Percentiles rank a stretch among this genome's conserved stretches.
Evolutionary conservation across 306 rosid genomes (phyloP).

Genomic region (Fragaria ananassa): DNA sequence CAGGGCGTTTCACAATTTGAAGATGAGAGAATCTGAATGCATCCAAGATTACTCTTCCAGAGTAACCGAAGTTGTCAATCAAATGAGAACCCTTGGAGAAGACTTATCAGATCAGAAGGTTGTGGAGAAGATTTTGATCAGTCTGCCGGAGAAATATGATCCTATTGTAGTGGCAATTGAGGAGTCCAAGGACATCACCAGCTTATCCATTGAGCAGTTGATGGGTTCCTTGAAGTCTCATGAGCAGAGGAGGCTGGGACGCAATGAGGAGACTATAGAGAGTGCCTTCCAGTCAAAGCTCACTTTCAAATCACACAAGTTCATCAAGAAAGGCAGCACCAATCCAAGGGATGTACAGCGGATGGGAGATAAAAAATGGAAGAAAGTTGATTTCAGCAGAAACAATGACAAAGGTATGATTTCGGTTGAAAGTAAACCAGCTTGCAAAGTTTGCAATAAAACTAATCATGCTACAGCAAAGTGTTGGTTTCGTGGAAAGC

Average conservation of each 20-base stretch:
- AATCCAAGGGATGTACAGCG: background rate
- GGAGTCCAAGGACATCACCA: background rate
- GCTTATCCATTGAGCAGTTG: background rate
- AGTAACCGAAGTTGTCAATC: background rate
- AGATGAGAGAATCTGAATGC: conserved; percentile 1
- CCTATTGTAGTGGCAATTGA: background rate
- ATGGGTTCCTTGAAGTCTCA: conserved; percentile 8
- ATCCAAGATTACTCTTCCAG: background rate
- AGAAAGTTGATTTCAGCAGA: too few species aligned
- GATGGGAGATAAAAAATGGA: too few species aligned
- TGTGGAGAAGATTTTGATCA: too few species aligned
- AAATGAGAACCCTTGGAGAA: conserved; percentile 11
- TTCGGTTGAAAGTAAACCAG: background rate
- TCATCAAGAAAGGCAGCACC: too few species aligned
- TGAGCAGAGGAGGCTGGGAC: background rate
- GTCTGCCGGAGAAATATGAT: background rate
- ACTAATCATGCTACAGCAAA: background rate
- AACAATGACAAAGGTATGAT: background rate
- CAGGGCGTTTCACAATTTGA: background rate
- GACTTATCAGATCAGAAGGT: too few species aligned
- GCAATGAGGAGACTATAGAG: background rate
- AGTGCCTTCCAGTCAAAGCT: background rate
- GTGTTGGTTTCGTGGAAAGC: background rate
- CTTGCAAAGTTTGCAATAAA: background rate
- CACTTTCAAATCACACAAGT: background rate